Percentiles rank a stretch among this genome's conserved stretches.
These are phyloP conservation scores for Fusarium burgessii DNA, from an alignment of 2,329 filamentous ascomycete genomes.

Conservation along the genomic window DNA sequence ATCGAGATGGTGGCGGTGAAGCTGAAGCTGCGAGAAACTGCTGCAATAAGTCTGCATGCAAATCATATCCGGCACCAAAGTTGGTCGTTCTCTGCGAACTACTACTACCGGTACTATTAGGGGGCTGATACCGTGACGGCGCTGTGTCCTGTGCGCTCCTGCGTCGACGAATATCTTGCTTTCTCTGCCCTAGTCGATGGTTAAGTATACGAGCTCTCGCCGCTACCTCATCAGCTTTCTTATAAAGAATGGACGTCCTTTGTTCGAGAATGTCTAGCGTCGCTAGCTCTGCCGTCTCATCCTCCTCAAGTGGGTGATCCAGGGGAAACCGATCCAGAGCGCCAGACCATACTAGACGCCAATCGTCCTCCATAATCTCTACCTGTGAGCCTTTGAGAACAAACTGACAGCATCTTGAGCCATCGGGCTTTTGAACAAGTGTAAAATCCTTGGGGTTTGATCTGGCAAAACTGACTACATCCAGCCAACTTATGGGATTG, in stretches of 20 bases:
- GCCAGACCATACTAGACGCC: conserved; percentile 83
- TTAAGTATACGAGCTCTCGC: conserved; percentile 78
- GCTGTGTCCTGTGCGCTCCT: conserved; percentile 49
- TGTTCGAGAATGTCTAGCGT: conserved; percentile 87
- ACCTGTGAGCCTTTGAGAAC: conserved; percentile 83
- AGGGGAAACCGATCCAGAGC: conserved; percentile 84
- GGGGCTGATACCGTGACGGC: conserved; percentile 52
- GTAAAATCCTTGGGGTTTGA: conserved; percentile 83
- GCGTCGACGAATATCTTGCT: conserved; percentile 48
- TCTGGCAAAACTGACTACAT: conserved; percentile 86
- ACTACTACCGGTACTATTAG: conserved; percentile 43
- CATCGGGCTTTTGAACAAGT: conserved; percentile 75
- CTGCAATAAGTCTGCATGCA: conserved; percentile 67
- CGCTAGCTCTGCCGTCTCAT: conserved; percentile 86
- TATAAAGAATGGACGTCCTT: conserved; percentile 80
- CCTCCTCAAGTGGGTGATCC: conserved; percentile 83
- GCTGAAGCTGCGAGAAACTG: conserved; percentile 57
- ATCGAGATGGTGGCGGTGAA: conserved; percentile 44
- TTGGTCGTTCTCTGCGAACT: conserved; percentile 38
- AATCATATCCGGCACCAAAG: conserved; percentile 56
- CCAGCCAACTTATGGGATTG: conserved; percentile 80
- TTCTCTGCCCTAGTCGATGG: conserved; percentile 69
- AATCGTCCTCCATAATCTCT: conserved; percentile 90
- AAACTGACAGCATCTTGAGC: conserved; percentile 81
- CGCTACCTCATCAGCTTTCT: conserved; percentile 80